Conservation (phyloP, 805 yeast species). For the Ogataea methanolica region DNA sequence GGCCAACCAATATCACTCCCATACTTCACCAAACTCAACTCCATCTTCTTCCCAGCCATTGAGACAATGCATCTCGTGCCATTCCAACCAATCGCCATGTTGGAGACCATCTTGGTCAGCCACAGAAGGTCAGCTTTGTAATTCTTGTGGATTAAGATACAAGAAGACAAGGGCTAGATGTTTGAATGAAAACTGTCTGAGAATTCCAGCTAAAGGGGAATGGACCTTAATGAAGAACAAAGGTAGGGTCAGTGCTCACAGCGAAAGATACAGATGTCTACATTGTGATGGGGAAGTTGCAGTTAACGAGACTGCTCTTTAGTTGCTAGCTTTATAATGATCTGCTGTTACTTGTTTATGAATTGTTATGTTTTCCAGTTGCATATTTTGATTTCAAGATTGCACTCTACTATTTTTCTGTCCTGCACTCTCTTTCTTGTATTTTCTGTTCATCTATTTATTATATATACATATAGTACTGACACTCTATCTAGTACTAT, state of each 20-base stretch:
- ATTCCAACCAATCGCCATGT: constrained; percentile 88
- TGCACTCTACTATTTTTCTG: too few relatives aligned
- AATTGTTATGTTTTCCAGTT: too few relatives aligned
- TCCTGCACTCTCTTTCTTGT: too few relatives aligned
- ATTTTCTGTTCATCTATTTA: too few relatives aligned
- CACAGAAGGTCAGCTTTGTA: constrained; percentile 90
- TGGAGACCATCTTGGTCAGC: constrained; percentile 98
- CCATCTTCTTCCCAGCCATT: constrained; percentile 13
- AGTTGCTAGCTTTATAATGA: too few relatives aligned
- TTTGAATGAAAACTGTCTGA: constrained; percentile 64
- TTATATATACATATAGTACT: too few relatives aligned
- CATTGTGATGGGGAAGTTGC: constrained; percentile 57
- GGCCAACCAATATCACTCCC: not conserved
- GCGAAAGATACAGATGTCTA: constrained; percentile 45
- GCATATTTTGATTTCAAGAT: too few relatives aligned
- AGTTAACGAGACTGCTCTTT: constrained; percentile 23
- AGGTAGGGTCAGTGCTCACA: constrained; percentile 37
- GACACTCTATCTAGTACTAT: too few relatives aligned
- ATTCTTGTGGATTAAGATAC: constrained; percentile 91
- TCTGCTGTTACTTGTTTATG: too few relatives aligned
- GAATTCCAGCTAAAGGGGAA: constrained; percentile 95
- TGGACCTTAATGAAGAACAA: constrained; percentile 82
- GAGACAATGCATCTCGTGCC: constrained; percentile 84
- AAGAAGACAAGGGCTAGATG: constrained; percentile 94
- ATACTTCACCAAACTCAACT: constrained; percentile 4